phyloP scores from a whole-genome alignment of 2,329 filamentous ascomycete species.

The Cytospora mali region DNA sequence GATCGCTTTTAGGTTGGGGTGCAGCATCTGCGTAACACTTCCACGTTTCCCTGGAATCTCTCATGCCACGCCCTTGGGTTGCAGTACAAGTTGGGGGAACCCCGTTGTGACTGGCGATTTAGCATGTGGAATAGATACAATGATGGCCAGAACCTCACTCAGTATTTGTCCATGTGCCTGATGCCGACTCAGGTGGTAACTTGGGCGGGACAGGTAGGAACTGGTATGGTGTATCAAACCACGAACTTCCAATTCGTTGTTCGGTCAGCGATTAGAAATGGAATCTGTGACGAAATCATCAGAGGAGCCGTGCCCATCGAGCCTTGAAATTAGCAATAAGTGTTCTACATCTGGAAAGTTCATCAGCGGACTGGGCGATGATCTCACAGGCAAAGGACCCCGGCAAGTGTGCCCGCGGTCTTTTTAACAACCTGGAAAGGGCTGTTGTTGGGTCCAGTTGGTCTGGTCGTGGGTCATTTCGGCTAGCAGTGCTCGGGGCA shows the following conservation, averaged over 20 bases:
- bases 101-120: not conserved
- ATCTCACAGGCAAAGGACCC: not conserved
- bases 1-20: not conserved
- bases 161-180: not conserved
- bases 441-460: too few relatives aligned
- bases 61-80: conserved; percentile 6
- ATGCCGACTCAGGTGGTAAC: not conserved
- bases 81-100: not conserved
- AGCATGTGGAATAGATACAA: conserved; percentile 15
- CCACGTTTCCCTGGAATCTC: conserved; percentile 14
- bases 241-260: conserved; percentile 17
- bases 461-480: conserved; percentile 22
- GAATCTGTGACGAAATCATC: conserved; percentile 18
- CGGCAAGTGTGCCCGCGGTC: conserved; percentile 5
- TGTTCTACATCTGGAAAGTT: not conserved
- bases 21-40: conserved; percentile 17
- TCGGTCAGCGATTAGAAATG: conserved; percentile 24
- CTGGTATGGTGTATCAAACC: conserved; percentile 5
- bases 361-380: not conserved
- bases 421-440: conserved; percentile 1
- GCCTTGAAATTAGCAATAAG: not conserved
- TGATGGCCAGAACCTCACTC: conserved; percentile 6
- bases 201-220: conserved; percentile 3
- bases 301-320: not conserved
- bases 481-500: conserved; percentile 26